Conservation (phyloP, 2,329 filamentous ascomycete genomes). For the Xylaria sp. region DNA sequence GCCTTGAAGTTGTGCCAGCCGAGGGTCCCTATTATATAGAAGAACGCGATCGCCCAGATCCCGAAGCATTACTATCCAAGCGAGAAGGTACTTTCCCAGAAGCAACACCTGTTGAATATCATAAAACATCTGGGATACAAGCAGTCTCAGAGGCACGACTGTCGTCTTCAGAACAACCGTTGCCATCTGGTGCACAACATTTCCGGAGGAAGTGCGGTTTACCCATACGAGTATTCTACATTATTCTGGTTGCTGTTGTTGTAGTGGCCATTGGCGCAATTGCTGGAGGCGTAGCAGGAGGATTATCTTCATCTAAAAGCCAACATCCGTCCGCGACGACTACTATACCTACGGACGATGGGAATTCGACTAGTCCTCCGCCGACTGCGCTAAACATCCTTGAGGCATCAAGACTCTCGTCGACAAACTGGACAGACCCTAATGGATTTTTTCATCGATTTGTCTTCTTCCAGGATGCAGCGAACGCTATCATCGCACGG, state of each 20-base stretch:
- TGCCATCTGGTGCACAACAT: neutral
- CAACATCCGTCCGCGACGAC: neutral
- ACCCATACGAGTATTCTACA: slow-evolving; percentile 36
- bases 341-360: neutral
- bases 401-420: slow-evolving; percentile 39
- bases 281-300: slow-evolving; percentile 35
- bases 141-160: neutral
- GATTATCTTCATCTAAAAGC: slow-evolving; percentile 1
- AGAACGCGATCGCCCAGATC: neutral
- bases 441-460: slow-evolving; percentile 37
- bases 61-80: neutral
- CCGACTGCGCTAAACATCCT: slow-evolving; percentile 25
- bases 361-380: neutral
- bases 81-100: neutral
- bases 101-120: slow-evolving; percentile 9
- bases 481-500: slow-evolving; percentile 41
- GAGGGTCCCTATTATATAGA: neutral
- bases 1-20: slow-evolving; percentile 8
- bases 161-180: neutral
- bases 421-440: slow-evolving; percentile 46
- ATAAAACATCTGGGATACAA: neutral
- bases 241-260: slow-evolving; percentile 25
- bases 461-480: slow-evolving; percentile 47
- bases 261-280: slow-evolving; percentile 36
- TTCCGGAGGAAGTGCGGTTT: slow-evolving; percentile 37